Base-by-base conservation (phyloP, 257 asterid species). In the Linderniella brevidens region DNA sequence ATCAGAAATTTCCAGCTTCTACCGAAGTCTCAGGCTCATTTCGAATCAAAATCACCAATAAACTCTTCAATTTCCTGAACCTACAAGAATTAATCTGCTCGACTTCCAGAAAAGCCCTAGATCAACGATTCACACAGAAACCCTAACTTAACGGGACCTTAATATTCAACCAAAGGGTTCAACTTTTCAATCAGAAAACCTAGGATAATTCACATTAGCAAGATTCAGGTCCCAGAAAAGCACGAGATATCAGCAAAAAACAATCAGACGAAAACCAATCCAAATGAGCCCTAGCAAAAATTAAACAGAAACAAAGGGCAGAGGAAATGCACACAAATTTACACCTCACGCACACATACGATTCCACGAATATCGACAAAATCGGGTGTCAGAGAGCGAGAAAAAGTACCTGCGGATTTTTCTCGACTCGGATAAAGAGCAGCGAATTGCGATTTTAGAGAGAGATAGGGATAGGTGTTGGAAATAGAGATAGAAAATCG, bases 171-270 rank as follows among this genome's bases (percentile, higher is more conserved):
- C 56, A 18, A 47, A 13, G 39, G 41, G 41, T 54, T 48, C 60
- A 25, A 60, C 51, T 52, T 49, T 25, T 47, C 60, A 59, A 66
- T 61, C 60, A n/a, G 17, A 10, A 56, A 52, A 35, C 9, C n/a
- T n/a, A n/a, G n/a, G n/a, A n/a, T n/a, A n/a, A n/a, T n/a, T n/a
- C n/a, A n/a, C n/a, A n/a, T n/a, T n/a, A n/a, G n/a, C n/a, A n/a
- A n/a, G n/a, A 11, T 46, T 59, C 48, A 60, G 68, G 60, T 66
- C 64, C 32, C 32, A 57, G 57, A 60, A 35, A 17, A 52, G 35
- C 16, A n/a, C n/a, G n/a, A n/a, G n/a, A n/a, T n/a, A n/a, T n/a
- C n/a, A n/a, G n/a, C n/a, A n/a, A n/a, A 51, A 43, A 36, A 53
- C 11, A 50, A 41, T 19, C 32, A 17, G 43, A 12, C 50, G 35